phyloP scores from a whole-genome alignment of 2,329 filamentous ascomycete genomes.

The Dendrostoma leiphaemia region DNA sequence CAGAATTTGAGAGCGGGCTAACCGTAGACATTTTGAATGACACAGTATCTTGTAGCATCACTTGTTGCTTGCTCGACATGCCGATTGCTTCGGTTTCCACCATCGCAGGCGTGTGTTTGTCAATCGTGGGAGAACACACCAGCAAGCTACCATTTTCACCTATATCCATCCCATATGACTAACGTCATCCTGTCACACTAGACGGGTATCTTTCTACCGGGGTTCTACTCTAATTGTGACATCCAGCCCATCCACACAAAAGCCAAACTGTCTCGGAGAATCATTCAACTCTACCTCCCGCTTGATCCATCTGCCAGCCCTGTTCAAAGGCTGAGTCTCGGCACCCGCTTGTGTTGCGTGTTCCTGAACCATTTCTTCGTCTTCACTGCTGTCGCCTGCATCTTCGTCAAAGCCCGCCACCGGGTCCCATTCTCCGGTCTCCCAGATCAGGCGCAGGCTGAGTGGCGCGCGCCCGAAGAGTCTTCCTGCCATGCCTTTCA shows the following conservation, averaged over 20 bases:
- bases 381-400: constrained; percentile 52
- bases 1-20: background rate
- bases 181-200: too few relatives aligned
- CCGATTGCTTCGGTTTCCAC: background rate
- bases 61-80: background rate
- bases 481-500: constrained; percentile 75
- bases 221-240: constrained; percentile 70
- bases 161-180: too few relatives aligned
- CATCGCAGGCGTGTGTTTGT: background rate
- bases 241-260: constrained; percentile 73
- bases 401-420: constrained; percentile 62
- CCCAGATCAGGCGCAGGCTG: constrained; percentile 70
- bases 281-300: constrained; percentile 78
- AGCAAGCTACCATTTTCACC: background rate
- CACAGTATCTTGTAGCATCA: background rate
- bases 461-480: constrained; percentile 66
- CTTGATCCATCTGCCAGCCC: constrained; percentile 64
- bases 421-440: constrained; percentile 89
- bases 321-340: constrained; percentile 22
- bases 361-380: constrained; percentile 38
- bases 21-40: background rate
- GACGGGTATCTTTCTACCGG: constrained; percentile 23
- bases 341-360: constrained; percentile 7
- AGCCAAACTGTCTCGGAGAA: constrained; percentile 78
- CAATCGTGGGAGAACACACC: background rate